A percentile compares a stretch with the other conserved stretches of the same genome.
phyloP scores from a whole-genome alignment of 768 basidiomycete genomes.

The Austroboletus eburneus region DNA sequence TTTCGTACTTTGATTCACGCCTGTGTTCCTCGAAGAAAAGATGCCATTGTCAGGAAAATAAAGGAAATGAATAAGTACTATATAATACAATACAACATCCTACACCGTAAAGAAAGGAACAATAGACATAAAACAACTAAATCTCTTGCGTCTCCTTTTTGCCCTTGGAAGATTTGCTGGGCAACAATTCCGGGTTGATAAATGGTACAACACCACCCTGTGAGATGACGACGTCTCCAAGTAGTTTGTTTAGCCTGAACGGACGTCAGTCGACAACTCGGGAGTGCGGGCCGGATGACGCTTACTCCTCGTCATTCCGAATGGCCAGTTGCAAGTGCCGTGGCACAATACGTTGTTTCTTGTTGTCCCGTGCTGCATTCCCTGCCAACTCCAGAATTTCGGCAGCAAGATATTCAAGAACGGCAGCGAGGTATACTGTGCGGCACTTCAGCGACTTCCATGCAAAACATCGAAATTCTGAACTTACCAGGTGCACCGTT shows the following conservation, averaged over 20 bases:
- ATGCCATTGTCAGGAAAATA: not conserved
- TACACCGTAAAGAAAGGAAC: conserved; percentile 22
- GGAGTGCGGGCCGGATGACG: not conserved
- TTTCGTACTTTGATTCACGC: too few species aligned
- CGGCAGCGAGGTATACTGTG: conserved; percentile 60
- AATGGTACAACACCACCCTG: conserved; percentile 91
- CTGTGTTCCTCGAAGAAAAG: too few species aligned
- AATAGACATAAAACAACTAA: conserved; percentile 20
- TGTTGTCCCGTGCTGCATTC: conserved; percentile 51
- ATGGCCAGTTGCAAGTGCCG: conserved; percentile 64
- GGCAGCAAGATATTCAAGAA: conserved; percentile 58
- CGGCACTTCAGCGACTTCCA: conserved; percentile 15
- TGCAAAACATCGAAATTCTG: conserved; percentile 15
- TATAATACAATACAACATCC: conserved; percentile 31
- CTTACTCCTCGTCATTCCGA: conserved; percentile 62
- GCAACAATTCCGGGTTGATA: conserved; percentile 62
- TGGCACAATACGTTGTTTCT: conserved; percentile 60
- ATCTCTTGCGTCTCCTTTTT: conserved; percentile 51
- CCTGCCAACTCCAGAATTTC: conserved; percentile 64
- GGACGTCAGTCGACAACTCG: too few species aligned
- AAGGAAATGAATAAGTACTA: conserved; percentile 27
- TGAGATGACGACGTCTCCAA: conserved; percentile 85
- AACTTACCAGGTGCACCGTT: conserved; percentile 65
- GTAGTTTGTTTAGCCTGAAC: conserved; percentile 60
- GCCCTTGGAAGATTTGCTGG: conserved; percentile 49